These are phyloP conservation scores for Populus nigra DNA, from an alignment of 345 rosid genomes.

Conservation along the genomic window DNA sequence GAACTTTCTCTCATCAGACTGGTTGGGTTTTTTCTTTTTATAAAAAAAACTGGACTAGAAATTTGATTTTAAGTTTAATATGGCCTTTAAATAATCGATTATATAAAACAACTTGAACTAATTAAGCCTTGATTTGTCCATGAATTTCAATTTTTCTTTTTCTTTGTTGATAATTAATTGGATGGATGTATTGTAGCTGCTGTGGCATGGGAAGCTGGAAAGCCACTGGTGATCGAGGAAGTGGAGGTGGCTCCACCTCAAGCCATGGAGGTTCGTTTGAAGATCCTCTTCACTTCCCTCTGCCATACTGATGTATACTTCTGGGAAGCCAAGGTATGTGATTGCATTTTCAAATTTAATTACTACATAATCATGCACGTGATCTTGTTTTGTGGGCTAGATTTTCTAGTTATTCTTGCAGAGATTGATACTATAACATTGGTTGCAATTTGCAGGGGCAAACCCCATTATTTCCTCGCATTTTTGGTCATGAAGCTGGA, in stretches of 20 bases:
- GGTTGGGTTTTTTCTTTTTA: neutral
- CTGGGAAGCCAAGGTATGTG: constrained; percentile 49
- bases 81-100: neutral
- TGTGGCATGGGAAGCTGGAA: constrained; percentile 59
- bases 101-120: neutral
- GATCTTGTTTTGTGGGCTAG: neutral
- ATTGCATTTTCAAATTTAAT: neutral
- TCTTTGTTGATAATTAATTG: neutral
- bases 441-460: constrained; percentile 16
- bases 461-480: constrained; percentile 17
- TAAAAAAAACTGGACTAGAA: too few species aligned
- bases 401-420: neutral
- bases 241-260: constrained; percentile 60
- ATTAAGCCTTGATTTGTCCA: neutral
- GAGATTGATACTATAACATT: neutral
- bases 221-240: constrained; percentile 48
- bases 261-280: constrained; percentile 42
- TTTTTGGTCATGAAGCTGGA: constrained; percentile 23
- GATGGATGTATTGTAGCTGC: constrained; percentile 32
- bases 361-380: too few species aligned
- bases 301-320: constrained; percentile 53
- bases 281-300: constrained; percentile 36
- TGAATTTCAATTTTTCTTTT: neutral
- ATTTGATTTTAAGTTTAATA: neutral
- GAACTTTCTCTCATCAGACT: neutral